phyloP scores from a whole-genome alignment of 805 yeast species.

The Wickerhamomyces strasburgensis region DNA sequence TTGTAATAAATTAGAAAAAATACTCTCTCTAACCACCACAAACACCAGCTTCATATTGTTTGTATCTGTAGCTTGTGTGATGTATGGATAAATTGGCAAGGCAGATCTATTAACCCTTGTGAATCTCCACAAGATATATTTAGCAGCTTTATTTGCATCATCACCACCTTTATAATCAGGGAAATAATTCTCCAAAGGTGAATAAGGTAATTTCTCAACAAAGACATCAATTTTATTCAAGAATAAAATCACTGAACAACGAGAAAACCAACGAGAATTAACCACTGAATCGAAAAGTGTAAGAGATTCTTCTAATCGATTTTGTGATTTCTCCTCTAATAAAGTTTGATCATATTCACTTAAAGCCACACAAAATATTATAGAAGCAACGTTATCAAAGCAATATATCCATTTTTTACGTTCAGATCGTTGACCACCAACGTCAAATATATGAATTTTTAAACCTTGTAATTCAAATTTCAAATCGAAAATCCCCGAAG shows the following conservation, averaged over 20 bases:
- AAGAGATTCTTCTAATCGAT: constrained; percentile 75
- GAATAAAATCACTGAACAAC: constrained; percentile 81
- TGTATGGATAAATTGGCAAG: constrained; percentile 79
- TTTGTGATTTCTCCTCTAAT: constrained; percentile 70
- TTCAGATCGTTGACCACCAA: constrained; percentile 95
- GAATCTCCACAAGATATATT: constrained; percentile 86
- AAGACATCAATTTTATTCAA: constrained; percentile 88
- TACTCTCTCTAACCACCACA: constrained; percentile 78
- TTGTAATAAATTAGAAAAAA: constrained; percentile 67
- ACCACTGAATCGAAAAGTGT: constrained; percentile 85
- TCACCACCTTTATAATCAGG: constrained; percentile 91
- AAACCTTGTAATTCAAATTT: constrained; percentile 68
- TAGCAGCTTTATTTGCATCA: constrained; percentile 85
- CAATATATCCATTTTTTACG: constrained; percentile 97
- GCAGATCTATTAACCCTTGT: constrained; percentile 80
- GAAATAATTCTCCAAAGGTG: constrained; percentile 78
- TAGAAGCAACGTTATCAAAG: constrained; percentile 85
- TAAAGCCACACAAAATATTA: constrained; percentile 86
- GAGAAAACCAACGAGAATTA: constrained; percentile 87
- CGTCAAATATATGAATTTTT: constrained; percentile 68
- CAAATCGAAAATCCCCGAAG: constrained; percentile 87
- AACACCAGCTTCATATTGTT: constrained; percentile 81
- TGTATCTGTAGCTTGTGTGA: constrained; percentile 93
- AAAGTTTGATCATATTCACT: constrained; percentile 88
- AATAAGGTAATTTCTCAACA: constrained; percentile 74